phyloP scores from a whole-genome alignment of 352 stramenopile species.

The Pythium apleroticum region DNA sequence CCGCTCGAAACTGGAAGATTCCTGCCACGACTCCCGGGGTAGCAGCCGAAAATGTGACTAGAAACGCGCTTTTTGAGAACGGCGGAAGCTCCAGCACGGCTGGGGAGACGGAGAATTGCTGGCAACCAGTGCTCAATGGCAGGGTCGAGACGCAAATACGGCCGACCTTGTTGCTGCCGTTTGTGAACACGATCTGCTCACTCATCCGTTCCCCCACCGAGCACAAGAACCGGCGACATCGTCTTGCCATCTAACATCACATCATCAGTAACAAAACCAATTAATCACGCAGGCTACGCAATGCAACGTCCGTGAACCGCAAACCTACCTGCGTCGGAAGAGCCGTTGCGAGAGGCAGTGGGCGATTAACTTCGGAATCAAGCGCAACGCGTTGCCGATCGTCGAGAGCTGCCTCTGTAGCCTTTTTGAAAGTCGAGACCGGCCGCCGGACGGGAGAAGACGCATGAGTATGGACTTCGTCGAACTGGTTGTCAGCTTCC shows the following conservation, averaged over 20 bases:
- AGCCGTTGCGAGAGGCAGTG: conserved; percentile 17
- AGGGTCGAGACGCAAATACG: conserved; percentile 78
- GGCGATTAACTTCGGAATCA: not conserved
- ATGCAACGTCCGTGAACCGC: too few species aligned
- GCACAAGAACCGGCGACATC: conserved; percentile 71
- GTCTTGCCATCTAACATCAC: conserved; percentile 42
- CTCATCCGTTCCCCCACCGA: conserved; percentile 68
- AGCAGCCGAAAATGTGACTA: conserved; percentile 63
- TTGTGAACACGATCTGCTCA: conserved; percentile 77
- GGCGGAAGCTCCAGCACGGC: conserved; percentile 74
- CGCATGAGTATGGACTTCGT: not conserved
- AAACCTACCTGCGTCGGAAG: conserved; percentile 18
- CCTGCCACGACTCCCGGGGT: conserved; percentile 63
- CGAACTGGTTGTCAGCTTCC: not conserved
- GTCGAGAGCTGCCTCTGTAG: not conserved
- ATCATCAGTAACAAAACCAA: not conserved
- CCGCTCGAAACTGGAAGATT: conserved; percentile 86
- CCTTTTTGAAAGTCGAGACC: not conserved
- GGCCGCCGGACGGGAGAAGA: not conserved
- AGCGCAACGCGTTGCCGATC: not conserved
- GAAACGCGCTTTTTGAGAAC: conserved; percentile 58
- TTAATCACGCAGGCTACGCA: too few species aligned
- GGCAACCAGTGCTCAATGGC: conserved; percentile 79
- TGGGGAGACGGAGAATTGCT: conserved; percentile 79
- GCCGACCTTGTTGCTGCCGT: conserved; percentile 51